These are phyloP conservation scores for Dactylonectria macrodidyma DNA, from an alignment of 2,329 filamentous ascomycete genomes.

Conservation along the genomic window DNA sequence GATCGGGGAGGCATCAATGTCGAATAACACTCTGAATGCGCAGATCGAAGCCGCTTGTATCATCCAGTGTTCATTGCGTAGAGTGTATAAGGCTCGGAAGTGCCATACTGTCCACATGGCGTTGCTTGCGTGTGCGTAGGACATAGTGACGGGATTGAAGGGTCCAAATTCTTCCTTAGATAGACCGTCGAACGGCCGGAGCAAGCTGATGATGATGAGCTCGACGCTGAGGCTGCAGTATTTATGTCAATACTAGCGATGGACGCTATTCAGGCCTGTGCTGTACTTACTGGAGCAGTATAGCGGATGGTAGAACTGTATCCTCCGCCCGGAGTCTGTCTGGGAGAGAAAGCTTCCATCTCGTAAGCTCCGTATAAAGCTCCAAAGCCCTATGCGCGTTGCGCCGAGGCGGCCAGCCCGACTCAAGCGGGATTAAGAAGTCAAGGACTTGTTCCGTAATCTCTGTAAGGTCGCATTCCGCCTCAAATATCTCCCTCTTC, in stretches of 20 bases:
- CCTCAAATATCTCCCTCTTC: constrained; percentile 36
- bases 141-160: constrained; percentile 24
- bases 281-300: constrained; percentile 29
- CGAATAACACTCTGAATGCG: constrained; percentile 31
- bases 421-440: too few relatives aligned
- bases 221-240: constrained; percentile 22
- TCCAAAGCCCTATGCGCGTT: too few relatives aligned
- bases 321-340: constrained; percentile 32
- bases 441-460: too few relatives aligned
- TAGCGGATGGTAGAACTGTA: constrained; percentile 24
- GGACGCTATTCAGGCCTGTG: too few relatives aligned
- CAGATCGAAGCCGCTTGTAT: constrained; percentile 32
- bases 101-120: constrained; percentile 39
- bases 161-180: constrained; percentile 33
- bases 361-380: too few relatives aligned
- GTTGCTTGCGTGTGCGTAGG: constrained; percentile 33
- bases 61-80: constrained; percentile 32
- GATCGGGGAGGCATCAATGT: constrained; percentile 27
- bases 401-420: too few relatives aligned
- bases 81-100: constrained; percentile 31
- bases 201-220: constrained; percentile 30
- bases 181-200: constrained; percentile 29
- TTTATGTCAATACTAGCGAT: neutral
- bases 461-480: too few relatives aligned
- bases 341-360: constrained; percentile 23